Evolutionary conservation across 495 filamentous ascomycete species (phyloP).

Genomic region (Talaromyces ruber): DNA sequence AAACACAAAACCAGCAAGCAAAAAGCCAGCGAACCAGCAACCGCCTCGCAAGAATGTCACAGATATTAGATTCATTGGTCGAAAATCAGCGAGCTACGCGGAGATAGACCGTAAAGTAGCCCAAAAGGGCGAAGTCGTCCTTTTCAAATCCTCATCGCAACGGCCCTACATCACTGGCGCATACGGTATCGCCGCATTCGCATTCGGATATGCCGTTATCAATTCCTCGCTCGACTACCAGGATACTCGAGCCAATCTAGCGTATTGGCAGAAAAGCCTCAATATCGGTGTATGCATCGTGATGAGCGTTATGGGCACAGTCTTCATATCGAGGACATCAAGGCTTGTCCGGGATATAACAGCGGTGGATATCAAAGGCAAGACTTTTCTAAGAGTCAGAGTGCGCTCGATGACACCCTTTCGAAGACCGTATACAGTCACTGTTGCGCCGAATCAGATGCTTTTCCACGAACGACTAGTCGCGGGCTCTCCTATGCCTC

Average conservation of each 20-base stretch:
- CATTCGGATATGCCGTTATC: slow-evolving; percentile 46
- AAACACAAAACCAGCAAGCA: not conserved
- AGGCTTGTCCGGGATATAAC: slow-evolving; percentile 26
- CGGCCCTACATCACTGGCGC: slow-evolving; percentile 46
- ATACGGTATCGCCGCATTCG: slow-evolving; percentile 47
- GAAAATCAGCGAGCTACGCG: slow-evolving; percentile 19
- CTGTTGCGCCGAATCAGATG: slow-evolving; percentile 29
- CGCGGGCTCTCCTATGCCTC: slow-evolving; percentile 9
- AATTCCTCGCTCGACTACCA: slow-evolving; percentile 39
- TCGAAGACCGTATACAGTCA: slow-evolving; percentile 27
- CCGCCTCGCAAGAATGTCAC: not conserved
- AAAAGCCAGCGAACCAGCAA: not conserved
- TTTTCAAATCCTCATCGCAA: slow-evolving; percentile 58
- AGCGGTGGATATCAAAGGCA: slow-evolving; percentile 22
- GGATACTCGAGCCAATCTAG: slow-evolving; percentile 22
- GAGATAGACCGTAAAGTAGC: slow-evolving; percentile 27
- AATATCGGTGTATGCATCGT: slow-evolving; percentile 32
- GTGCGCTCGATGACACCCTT: slow-evolving; percentile 37
- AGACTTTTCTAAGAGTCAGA: slow-evolving; percentile 23
- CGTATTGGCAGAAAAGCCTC: slow-evolving; percentile 30
- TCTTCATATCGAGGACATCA: slow-evolving; percentile 28
- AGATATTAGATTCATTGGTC: slow-evolving; percentile 17
- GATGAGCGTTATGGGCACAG: slow-evolving; percentile 35
- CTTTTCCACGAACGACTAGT: slow-evolving; percentile 27
- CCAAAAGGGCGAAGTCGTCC: slow-evolving; percentile 26